Conservation (phyloP, 2,329 filamentous ascomycete species). For the Xylariaceae sp. region DNA sequence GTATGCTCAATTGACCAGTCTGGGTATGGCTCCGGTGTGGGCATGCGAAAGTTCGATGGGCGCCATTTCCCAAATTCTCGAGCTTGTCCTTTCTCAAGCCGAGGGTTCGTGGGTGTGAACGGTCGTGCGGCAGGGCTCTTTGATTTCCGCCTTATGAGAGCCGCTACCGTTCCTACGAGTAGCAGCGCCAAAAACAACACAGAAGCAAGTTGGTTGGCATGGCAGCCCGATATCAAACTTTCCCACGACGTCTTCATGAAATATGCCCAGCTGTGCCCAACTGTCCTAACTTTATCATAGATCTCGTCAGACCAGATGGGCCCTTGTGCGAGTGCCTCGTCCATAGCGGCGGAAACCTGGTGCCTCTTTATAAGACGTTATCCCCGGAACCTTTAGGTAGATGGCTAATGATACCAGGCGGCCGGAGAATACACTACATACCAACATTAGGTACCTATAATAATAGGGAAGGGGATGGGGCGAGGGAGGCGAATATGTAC, state of each 20-base stretch:
- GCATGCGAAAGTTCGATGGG: constrained; percentile 29
- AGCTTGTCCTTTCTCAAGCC: constrained; percentile 27
- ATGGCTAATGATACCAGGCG: not conserved
- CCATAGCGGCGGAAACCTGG: constrained; percentile 5
- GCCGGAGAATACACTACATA: no score
- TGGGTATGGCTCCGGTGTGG: constrained; percentile 50
- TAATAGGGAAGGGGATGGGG: not conserved
- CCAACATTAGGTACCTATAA: no score
- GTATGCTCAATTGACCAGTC: constrained; percentile 65
- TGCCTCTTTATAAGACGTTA: not conserved
- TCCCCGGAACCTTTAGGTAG: not conserved
- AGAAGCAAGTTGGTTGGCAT: constrained; percentile 13
- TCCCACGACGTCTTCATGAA: constrained; percentile 20
- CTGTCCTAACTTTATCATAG: constrained; percentile 15
- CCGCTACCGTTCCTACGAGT: constrained; percentile 15
- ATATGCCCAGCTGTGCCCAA: constrained; percentile 15
- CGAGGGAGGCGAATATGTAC: not conserved
- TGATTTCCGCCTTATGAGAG: constrained; percentile 19
- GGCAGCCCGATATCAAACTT: not conserved
- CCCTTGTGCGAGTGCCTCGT: constrained; percentile 12
- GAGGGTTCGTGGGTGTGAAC: constrained; percentile 24
- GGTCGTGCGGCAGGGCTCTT: constrained; percentile 16
- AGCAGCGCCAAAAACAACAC: constrained; percentile 19
- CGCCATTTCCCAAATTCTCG: constrained; percentile 31
- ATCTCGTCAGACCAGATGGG: constrained; percentile 15